A percentile compares a stretch with the other conserved stretches of the same genome.
These are phyloP conservation scores for Aspergillus proliferans DNA, from an alignment of 2,329 filamentous ascomycete species.

Conservation along the genomic window DNA sequence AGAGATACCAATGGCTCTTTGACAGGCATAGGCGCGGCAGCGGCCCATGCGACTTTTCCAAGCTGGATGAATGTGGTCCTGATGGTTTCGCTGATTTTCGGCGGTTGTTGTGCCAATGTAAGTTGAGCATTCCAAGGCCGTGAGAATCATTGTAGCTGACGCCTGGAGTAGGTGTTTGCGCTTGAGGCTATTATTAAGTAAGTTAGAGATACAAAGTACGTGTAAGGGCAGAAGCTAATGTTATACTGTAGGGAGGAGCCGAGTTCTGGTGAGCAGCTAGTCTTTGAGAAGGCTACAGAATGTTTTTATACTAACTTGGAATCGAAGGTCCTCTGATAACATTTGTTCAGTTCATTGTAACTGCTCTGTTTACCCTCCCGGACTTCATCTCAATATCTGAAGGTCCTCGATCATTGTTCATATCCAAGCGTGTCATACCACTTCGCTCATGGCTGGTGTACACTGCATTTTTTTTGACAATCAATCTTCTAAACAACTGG, in stretches of 20 bases:
- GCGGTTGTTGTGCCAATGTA: conserved; percentile 91
- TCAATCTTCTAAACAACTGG: conserved; percentile 96
- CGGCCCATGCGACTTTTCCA: conserved; percentile 40
- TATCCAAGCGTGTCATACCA: conserved; percentile 73
- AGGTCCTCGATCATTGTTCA: conserved; percentile 60
- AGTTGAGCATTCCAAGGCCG: conserved; percentile 24
- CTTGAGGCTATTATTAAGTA: conserved; percentile 92
- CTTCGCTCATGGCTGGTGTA: conserved; percentile 80
- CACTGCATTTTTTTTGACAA: conserved; percentile 81
- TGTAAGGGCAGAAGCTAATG: background rate
- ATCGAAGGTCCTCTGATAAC: conserved; percentile 69
- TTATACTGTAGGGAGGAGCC: conserved; percentile 62
- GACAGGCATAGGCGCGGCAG: conserved; percentile 20
- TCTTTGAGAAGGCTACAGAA: background rate
- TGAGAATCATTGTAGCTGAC: conserved; percentile 17
- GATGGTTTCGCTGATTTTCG: conserved; percentile 84
- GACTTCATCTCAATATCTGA: conserved; percentile 62
- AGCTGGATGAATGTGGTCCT: conserved; percentile 57
- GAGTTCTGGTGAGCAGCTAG: conserved; percentile 59
- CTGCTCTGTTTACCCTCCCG: conserved; percentile 69
- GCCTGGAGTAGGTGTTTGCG: conserved; percentile 67
- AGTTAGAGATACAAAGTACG: conserved; percentile 31
- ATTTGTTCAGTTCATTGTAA: conserved; percentile 83
- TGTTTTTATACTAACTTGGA: background rate
- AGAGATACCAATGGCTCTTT: background rate